Percentiles rank a stretch among this genome's conserved stretches.
Evolutionary conservation across 2,329 filamentous ascomycete species (phyloP).

Genomic region (Aureobasidium pullulans): DNA sequence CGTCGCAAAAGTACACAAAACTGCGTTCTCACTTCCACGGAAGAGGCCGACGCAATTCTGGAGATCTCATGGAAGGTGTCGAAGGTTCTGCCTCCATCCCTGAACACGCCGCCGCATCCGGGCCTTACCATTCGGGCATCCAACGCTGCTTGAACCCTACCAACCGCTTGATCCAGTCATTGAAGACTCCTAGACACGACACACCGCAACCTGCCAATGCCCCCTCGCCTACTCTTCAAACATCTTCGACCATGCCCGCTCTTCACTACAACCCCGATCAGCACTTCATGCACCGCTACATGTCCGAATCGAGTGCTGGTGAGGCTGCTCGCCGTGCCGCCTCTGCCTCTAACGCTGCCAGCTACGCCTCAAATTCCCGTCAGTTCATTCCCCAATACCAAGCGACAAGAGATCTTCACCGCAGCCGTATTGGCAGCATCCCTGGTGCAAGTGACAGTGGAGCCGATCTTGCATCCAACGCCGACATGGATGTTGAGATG

Average conservation of each 20-base stretch:
- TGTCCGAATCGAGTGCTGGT: slow-evolving; percentile 11
- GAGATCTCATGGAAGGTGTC: slow-evolving; percentile 17
- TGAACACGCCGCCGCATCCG: slow-evolving; percentile 7
- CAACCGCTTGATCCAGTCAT: slow-evolving; percentile 10
- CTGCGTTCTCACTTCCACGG: slow-evolving; percentile 6
- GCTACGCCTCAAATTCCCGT: neutral
- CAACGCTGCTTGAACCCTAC: neutral
- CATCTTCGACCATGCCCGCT: slow-evolving; percentile 14
- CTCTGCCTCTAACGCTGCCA: slow-evolving; percentile 11
- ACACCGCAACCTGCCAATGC: slow-evolving; percentile 16
- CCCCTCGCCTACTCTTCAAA: slow-evolving; percentile 11
- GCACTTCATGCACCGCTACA: slow-evolving; percentile 5
- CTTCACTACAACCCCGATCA: slow-evolving; percentile 12
- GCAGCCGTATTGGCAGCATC: slow-evolving; percentile 16
- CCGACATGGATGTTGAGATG: slow-evolving; percentile 26
- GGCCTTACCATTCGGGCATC: slow-evolving; percentile 12
- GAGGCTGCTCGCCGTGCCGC: slow-evolving; percentile 16
- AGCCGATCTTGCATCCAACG: slow-evolving; percentile 28
- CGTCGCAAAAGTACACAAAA: slow-evolving; percentile 15
- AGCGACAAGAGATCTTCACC: slow-evolving; percentile 12
- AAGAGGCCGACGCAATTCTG: slow-evolving; percentile 8
- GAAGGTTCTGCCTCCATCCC: slow-evolving; percentile 14
- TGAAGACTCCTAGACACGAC: slow-evolving; percentile 17
- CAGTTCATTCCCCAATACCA: slow-evolving; percentile 14
- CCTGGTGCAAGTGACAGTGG: slow-evolving; percentile 29